A percentile compares a stretch with the other conserved stretches of the same genome.
phyloP scores from a whole-genome alignment of 139 green algal species.

The Coelastrella sp. region DNA sequence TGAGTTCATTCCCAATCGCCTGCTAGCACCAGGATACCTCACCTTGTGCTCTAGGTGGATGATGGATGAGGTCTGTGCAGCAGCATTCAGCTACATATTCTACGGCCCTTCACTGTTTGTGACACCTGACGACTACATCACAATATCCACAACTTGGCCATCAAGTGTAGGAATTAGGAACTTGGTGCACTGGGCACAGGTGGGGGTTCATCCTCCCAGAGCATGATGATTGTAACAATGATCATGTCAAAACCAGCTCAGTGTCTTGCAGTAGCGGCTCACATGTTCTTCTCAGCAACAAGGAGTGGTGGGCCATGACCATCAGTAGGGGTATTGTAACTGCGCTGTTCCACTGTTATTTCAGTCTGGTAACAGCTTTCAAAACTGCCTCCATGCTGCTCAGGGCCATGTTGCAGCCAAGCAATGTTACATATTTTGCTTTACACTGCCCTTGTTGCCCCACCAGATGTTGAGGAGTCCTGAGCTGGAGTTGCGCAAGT shows the following conservation, averaged over 20 bases:
- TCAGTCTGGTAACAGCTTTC: too few species aligned
- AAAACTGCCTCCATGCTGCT: too few species aligned
- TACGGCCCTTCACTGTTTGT: conserved; percentile 18
- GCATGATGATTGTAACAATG: background rate
- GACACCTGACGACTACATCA: conserved; percentile 19
- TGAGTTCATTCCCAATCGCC: conserved; percentile 40
- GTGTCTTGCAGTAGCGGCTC: background rate
- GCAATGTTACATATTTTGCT: too few species aligned
- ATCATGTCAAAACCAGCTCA: background rate
- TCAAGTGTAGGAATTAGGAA: conserved; percentile 34
- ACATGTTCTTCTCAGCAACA: too few species aligned
- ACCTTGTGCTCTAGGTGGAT: conserved; percentile 47
- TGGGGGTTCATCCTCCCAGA: background rate
- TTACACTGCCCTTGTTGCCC: too few species aligned
- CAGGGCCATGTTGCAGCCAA: too few species aligned
- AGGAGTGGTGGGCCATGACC: too few species aligned
- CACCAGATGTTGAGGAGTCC: conserved; percentile 5
- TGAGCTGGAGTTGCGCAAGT: conserved; percentile 15
- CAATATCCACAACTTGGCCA: conserved; percentile 32
- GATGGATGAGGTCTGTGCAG: conserved; percentile 20
- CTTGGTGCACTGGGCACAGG: conserved; percentile 53
- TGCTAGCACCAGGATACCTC: conserved; percentile 40
- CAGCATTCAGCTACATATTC: conserved; percentile 20
- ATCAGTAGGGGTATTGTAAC: too few species aligned
- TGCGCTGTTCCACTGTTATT: too few species aligned